phyloP scores from a whole-genome alignment of 1,284 basidiomycete genomes.

The Flammula alnicola region DNA sequence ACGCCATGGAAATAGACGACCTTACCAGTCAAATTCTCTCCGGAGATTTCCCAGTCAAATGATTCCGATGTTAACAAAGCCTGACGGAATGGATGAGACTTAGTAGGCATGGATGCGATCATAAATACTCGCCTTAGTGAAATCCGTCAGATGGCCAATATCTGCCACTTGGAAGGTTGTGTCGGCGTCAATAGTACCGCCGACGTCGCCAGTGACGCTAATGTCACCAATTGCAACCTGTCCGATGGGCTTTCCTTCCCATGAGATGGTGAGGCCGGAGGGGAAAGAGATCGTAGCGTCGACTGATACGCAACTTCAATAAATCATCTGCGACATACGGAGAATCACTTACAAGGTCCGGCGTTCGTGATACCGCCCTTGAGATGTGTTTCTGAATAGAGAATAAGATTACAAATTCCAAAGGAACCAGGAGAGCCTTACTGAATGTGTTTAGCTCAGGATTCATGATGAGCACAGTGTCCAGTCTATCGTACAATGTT shows the following conservation, averaged over 20 bases:
- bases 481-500: conserved; percentile 51
- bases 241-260: conserved; percentile 65
- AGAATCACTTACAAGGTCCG: conserved; percentile 66
- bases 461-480: conserved; percentile 61
- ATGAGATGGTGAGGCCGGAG: conserved; percentile 65
- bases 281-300: conserved; percentile 75
- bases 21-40: conserved; percentile 66
- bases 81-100: conserved; percentile 32
- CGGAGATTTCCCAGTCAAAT: conserved; percentile 78
- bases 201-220: conserved; percentile 61
- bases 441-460: conserved; percentile 64
- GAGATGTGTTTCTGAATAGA: conserved; percentile 53
- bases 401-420: conserved; percentile 1
- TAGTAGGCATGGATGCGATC: neutral
- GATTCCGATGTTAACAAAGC: conserved; percentile 66
- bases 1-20: neutral
- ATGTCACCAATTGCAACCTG: conserved; percentile 68
- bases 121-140: conserved; percentile 55
- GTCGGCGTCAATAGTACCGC: conserved; percentile 60
- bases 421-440: conserved; percentile 29
- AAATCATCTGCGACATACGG: conserved; percentile 5
- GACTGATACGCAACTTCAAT: conserved; percentile 43
- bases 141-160: conserved; percentile 63
- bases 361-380: conserved; percentile 74
- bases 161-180: conserved; percentile 67